Conservation (phyloP, 208 protist species). For the Trypanosoma cruzi region DNA sequence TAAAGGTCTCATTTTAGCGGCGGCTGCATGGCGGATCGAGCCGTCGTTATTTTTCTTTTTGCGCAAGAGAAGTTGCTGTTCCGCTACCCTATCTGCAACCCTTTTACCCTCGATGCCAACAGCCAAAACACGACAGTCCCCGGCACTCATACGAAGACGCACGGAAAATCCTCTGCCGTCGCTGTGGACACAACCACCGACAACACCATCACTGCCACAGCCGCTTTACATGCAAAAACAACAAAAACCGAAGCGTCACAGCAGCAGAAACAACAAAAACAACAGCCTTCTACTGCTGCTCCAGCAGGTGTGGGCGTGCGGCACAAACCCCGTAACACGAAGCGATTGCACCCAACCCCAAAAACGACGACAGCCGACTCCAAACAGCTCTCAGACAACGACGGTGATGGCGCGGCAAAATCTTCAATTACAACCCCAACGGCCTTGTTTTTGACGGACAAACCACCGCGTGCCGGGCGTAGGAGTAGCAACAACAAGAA, state of each 20-base stretch:
- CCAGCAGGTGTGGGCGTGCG: conserved; percentile 22
- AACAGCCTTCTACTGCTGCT: conserved; percentile 3
- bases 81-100: conserved; percentile 74
- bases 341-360: conserved; percentile 8
- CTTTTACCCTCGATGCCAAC: conserved; percentile 55
- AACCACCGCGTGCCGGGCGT: neutral
- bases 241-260: neutral
- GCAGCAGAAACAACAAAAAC: neutral
- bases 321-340: conserved; percentile 17
- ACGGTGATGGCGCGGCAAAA: neutral
- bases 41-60: conserved; percentile 77
- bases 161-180: neutral
- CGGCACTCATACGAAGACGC: neutral
- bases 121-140: no score
- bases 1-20: no score
- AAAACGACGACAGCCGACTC: conserved; percentile 9
- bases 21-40: conserved; percentile 16
- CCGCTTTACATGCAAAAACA: no score
- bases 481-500: neutral
- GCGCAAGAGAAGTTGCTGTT: conserved; percentile 79
- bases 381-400: neutral
- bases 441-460: neutral
- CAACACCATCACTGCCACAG: neutral
- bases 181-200: neutral
- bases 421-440: neutral